Conservation (phyloP, 208 protist genomes). For the Trypanosoma grayi region DNA sequence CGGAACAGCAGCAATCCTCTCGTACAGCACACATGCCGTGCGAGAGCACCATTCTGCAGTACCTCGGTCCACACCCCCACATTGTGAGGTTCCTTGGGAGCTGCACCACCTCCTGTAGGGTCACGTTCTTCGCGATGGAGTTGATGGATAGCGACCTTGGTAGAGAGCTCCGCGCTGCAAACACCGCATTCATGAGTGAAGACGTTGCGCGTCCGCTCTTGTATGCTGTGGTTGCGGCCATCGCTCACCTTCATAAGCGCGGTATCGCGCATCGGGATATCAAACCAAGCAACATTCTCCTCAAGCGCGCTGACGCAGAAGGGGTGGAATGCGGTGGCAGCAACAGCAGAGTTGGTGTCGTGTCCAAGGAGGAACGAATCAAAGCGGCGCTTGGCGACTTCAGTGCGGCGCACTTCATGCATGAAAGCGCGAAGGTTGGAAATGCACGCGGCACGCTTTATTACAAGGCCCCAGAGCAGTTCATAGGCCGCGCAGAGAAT, state of each 20-base stretch:
- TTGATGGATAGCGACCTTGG: slow-evolving; percentile 81
- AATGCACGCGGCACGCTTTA: slow-evolving; percentile 63
- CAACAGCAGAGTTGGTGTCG: slow-evolving; percentile 3
- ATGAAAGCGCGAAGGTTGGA: slow-evolving; percentile 20
- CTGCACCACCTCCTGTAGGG: slow-evolving; percentile 37
- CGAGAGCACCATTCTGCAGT: slow-evolving; percentile 48
- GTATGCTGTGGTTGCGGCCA: slow-evolving; percentile 47
- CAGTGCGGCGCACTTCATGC: slow-evolving; percentile 56
- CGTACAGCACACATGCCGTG: neutral
- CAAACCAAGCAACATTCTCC: slow-evolving; percentile 82
- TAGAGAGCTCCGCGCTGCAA: slow-evolving; percentile 51
- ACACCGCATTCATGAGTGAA: slow-evolving; percentile 40
- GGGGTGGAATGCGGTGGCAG: neutral
- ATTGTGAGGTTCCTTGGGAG: slow-evolving; percentile 57
- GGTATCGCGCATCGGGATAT: slow-evolving; percentile 76
- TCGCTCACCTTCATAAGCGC: slow-evolving; percentile 55
- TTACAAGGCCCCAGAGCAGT: slow-evolving; percentile 80
- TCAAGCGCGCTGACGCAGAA: slow-evolving; percentile 28
- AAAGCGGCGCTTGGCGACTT: slow-evolving; percentile 71
- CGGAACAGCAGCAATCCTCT: neutral
- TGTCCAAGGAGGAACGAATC: slow-evolving; percentile 12
- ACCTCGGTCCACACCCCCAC: slow-evolving; percentile 61
- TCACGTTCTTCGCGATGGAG: slow-evolving; percentile 68
- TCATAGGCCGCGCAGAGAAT: slow-evolving; percentile 43
- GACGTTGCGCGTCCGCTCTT: slow-evolving; percentile 34